phyloP scores from a whole-genome alignment of 2,329 filamentous ascomycete genomes.

The Clonostachys rhizophaga region DNA sequence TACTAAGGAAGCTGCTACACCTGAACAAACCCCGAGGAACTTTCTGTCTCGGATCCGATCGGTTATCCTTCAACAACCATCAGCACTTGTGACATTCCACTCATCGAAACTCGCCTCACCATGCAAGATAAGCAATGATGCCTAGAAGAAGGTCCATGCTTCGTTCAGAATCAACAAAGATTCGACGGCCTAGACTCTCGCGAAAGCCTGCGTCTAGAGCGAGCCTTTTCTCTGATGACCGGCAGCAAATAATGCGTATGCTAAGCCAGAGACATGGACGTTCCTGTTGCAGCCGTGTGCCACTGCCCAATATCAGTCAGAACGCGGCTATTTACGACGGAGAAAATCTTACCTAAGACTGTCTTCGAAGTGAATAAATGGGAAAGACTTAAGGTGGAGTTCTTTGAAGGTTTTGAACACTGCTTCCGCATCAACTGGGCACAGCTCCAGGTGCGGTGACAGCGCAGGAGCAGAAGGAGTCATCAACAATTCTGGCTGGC shows the following conservation, averaged over 20 bases:
- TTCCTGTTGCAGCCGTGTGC: conserved; percentile 27
- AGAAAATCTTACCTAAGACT: conserved; percentile 10
- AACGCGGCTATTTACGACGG: neutral
- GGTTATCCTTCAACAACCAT: too few relatives aligned
- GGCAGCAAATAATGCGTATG: conserved; percentile 39
- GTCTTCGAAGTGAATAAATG: conserved; percentile 33
- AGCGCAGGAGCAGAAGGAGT: neutral
- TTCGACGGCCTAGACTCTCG: conserved; percentile 34
- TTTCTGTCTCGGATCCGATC: neutral
- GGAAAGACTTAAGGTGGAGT: conserved; percentile 34
- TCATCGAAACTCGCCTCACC: neutral
- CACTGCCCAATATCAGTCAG: conserved; percentile 10
- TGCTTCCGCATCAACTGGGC: conserved; percentile 27
- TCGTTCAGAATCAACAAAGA: conserved; percentile 41
- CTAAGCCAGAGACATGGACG: conserved; percentile 45
- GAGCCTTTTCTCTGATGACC: conserved; percentile 29
- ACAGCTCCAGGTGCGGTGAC: conserved; percentile 7
- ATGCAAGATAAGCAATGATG: conserved; percentile 31
- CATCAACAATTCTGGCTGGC: neutral
- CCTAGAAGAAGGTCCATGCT: conserved; percentile 47
- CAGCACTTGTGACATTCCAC: neutral
- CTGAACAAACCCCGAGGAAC: neutral
- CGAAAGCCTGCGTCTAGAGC: conserved; percentile 32
- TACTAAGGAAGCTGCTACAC: neutral
- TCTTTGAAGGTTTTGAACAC: conserved; percentile 31